Conservation (phyloP, 106 monocot species). For the Agapanthus africanus region DNA sequence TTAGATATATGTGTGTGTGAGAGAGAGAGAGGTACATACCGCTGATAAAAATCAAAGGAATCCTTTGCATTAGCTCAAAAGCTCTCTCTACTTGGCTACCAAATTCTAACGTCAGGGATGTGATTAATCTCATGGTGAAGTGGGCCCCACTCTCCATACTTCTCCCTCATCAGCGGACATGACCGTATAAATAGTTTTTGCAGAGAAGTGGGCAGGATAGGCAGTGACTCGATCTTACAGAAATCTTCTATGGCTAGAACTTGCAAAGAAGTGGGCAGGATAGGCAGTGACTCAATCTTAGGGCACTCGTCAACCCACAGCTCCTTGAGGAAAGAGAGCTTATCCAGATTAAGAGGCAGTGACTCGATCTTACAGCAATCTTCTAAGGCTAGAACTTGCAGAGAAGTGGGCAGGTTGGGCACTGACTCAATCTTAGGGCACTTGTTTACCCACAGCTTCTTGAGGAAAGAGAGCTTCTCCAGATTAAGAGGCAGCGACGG, state of each 20-base stretch:
- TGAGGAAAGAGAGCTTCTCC: not conserved
- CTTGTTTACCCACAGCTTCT: not conserved
- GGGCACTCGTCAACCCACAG: not conserved
- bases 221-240: conserved; percentile 2
- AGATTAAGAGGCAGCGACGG: not conserved
- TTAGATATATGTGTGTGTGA: too few species aligned
- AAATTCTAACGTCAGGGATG: too few species aligned
- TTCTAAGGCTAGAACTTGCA: not conserved
- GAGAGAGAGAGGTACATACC: too few species aligned
- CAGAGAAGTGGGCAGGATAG: not conserved
- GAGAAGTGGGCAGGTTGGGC: not conserved
- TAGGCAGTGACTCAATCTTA: not conserved
- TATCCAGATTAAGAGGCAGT: not conserved
- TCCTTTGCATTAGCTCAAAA: too few species aligned
- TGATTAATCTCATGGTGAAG: not conserved
- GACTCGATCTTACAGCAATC: not conserved
- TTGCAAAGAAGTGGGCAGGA: conserved; percentile 1
- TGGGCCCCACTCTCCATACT: not conserved
- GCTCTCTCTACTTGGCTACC: too few species aligned
- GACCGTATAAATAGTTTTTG: not conserved
- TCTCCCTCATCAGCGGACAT: not conserved
- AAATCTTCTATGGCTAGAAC: too few species aligned
- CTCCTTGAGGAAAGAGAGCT: not conserved
- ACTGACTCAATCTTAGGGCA: conserved; percentile 1
- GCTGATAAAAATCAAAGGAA: too few species aligned